Evolutionary conservation across 257 asterid genomes (phyloP), one percentile per base, ranked within the genome.

Genomic region (Lantana camara): DNA sequence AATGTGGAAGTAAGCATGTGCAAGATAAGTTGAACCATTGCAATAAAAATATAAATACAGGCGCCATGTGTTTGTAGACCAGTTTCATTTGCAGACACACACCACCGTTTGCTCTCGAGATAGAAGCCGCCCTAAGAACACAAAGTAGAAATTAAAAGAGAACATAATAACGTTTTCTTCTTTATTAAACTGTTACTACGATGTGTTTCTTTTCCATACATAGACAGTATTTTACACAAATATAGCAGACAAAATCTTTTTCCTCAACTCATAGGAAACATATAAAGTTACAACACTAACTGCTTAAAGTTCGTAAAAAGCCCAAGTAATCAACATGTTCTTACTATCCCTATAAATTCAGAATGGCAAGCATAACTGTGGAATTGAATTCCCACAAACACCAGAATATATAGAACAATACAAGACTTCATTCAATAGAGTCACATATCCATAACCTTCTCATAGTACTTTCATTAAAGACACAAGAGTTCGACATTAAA

Each of bases 1-100:
- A 83, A 61, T 63, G 68, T 5, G 81, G 82, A 58, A 73, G 63
- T n/a, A 78, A 54, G 68, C 86, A 83, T 2, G 89, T 75, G 63
- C 76, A 80, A 66, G 55, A 48, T 24, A 48, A 48, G 55, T 77
- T 74, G 60, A 80, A 61, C 90, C 87, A 77, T 23, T 78, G 84
- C 20, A 80, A 69, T 45, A 80, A 49, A 68, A 80, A 73, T 62
- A 77, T 42, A 41, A 74, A 51, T 29, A 73, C 3, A 5, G 80
- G 82, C 7, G 86, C 82, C 55, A 80, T 54, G 55, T 70, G 73
- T 75, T 68, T 70, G 84, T 75, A 73, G 64, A 57, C 81, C 73
- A 83, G 63, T 65, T 80, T 75, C 84, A 80, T 73, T 58, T 75
- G 81, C 17, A 83, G 29, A 46, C 79, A 65, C n/a, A 78, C 63